phyloP scores from a whole-genome alignment of 192 early-diverging fungal genomes.

The Dispira simplex region DNA sequence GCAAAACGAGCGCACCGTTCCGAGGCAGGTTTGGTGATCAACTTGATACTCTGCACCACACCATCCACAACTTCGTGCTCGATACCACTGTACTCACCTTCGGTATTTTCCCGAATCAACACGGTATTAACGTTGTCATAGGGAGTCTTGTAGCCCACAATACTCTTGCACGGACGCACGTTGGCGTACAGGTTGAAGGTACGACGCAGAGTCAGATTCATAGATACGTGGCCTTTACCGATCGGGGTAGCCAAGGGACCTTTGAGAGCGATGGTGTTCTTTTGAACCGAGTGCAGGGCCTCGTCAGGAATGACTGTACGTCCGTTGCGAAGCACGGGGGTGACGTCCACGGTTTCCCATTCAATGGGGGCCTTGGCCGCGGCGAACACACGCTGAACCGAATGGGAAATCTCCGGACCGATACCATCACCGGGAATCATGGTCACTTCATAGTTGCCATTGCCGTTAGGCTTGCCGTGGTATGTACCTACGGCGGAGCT shows the following conservation, averaged over 20 bases:
- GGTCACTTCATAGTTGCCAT: slow-evolving; percentile 78
- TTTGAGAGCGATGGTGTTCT: slow-evolving; percentile 95
- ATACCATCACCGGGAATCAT: slow-evolving; percentile 98
- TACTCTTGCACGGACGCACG: slow-evolving; percentile 94
- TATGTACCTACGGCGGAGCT: no score
- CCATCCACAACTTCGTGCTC: slow-evolving; percentile 93
- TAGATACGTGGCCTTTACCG: slow-evolving; percentile 97
- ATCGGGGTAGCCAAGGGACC: slow-evolving; percentile 94
- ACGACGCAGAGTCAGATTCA: slow-evolving; percentile 74
- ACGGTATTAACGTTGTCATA: slow-evolving; percentile 96
- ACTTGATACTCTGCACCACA: slow-evolving; percentile 98
- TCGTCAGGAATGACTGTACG: slow-evolving; percentile 89
- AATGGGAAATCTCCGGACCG: slow-evolving; percentile 91
- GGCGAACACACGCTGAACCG: slow-evolving; percentile 81
- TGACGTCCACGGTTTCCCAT: slow-evolving; percentile 93
- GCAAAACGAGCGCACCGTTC: slow-evolving; percentile 87
- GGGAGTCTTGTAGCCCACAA: slow-evolving; percentile 90
- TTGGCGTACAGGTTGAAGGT: slow-evolving; percentile 98
- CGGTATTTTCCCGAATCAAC: slow-evolving; percentile 98
- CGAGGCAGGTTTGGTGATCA: slow-evolving; percentile 92
- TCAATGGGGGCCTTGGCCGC: slow-evolving; percentile 89
- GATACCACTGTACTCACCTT: slow-evolving; percentile 99
- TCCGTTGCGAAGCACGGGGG: slow-evolving; percentile 81
- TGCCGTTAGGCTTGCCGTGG: background rate
- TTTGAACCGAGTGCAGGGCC: slow-evolving; percentile 77